Evolutionary conservation across 768 basidiomycete genomes (phyloP).

Genomic region (Harrya chromipes): DNA sequence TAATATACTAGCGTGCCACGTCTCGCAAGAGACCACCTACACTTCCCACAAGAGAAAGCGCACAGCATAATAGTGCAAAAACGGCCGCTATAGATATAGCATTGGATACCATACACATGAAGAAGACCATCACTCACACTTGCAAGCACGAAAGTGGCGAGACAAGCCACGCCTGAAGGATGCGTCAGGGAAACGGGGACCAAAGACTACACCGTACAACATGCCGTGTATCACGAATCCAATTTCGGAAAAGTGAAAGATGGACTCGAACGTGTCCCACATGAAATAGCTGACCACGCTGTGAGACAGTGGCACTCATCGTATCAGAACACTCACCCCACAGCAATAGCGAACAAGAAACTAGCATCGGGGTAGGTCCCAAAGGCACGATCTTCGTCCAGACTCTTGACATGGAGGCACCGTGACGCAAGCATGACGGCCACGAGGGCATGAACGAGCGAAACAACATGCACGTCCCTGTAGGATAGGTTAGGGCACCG

Average conservation of each 20-base stretch:
- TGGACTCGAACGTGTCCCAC: constrained; percentile 77
- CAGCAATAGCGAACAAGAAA: constrained; percentile 62
- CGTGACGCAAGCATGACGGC: constrained; percentile 62
- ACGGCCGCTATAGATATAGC: constrained; percentile 51
- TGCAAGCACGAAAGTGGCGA: constrained; percentile 60
- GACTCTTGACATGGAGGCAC: constrained; percentile 45
- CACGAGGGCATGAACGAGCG: constrained; percentile 68
- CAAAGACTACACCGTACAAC: constrained; percentile 10
- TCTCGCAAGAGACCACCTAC: constrained; percentile 34
- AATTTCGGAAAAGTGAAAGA: constrained; percentile 62
- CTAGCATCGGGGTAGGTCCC: constrained; percentile 67
- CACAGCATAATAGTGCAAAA: constrained; percentile 74
- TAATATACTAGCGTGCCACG: not conserved
- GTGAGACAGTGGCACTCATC: not conserved
- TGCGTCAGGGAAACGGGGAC: constrained; percentile 1
- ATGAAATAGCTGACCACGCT: constrained; percentile 60
- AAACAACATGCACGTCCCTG: constrained; percentile 71
- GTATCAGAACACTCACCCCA: constrained; percentile 48
- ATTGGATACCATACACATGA: not conserved
- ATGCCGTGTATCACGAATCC: constrained; percentile 79
- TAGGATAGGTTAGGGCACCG: not conserved
- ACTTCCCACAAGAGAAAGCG: constrained; percentile 84
- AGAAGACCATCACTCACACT: constrained; percentile 49
- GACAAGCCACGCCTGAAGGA: constrained; percentile 55
- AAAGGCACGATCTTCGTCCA: constrained; percentile 64